phyloP scores from a whole-genome alignment of 257 asterid species.

The Solanum phureja region DNA sequence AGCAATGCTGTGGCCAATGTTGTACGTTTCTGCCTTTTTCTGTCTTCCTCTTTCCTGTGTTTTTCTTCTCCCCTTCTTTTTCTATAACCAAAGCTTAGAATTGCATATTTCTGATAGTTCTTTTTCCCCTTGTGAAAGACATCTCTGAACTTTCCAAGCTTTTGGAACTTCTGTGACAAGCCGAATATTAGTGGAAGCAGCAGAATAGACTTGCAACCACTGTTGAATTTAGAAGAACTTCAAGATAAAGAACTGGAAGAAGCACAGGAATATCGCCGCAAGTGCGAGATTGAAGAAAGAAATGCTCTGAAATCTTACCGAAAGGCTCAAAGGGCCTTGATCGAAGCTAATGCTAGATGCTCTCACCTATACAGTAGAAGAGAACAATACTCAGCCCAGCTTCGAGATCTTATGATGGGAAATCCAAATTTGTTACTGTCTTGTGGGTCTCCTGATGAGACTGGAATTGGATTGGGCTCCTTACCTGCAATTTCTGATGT shows the following conservation, averaged over 20 bases:
- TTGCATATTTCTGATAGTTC: background rate
- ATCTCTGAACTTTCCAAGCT: slow-evolving; percentile 1
- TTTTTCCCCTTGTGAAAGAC: slow-evolving; percentile 3
- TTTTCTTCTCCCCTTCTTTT: background rate
- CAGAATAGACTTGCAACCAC: slow-evolving; percentile 13
- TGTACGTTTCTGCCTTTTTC: background rate
- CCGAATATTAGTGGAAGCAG: slow-evolving; percentile 9
- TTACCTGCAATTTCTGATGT: slow-evolving; percentile 8
- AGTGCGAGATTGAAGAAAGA: slow-evolving; percentile 38
- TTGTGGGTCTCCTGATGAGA: background rate
- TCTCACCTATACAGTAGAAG: slow-evolving; percentile 31
- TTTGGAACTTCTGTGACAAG: slow-evolving; percentile 14
- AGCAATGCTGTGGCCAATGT: slow-evolving; percentile 3
- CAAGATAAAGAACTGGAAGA: slow-evolving; percentile 43
- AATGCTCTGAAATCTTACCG: slow-evolving; percentile 33
- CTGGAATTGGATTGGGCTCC: slow-evolving; percentile 14
- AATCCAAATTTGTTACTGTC: slow-evolving; percentile 26
- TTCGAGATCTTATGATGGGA: slow-evolving; percentile 37
- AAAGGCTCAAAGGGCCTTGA: slow-evolving; percentile 36
- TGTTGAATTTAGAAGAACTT: slow-evolving; percentile 30
- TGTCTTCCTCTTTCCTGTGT: background rate
- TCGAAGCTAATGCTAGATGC: slow-evolving; percentile 42
- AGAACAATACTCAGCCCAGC: slow-evolving; percentile 36
- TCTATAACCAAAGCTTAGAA: background rate
- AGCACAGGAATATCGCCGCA: slow-evolving; percentile 37